phyloP scores from a whole-genome alignment of 2,329 filamentous ascomycete genomes.

The Exophiala bonariae region DNA sequence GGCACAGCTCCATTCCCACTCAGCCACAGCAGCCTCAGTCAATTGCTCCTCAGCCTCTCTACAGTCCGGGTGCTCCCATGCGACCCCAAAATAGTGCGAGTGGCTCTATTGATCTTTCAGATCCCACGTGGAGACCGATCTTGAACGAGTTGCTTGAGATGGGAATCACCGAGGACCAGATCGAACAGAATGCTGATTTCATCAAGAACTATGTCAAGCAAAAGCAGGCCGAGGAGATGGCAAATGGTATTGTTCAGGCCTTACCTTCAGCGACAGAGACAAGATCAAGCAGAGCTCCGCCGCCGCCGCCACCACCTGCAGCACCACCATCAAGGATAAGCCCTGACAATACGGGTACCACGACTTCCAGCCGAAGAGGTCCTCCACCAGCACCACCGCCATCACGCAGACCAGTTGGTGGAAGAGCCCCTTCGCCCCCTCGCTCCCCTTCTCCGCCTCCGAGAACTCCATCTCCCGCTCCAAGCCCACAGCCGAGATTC shows the following conservation, averaged over 20 bases:
- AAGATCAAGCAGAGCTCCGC: conserved; percentile 40
- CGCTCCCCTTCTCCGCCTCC: conserved; percentile 61
- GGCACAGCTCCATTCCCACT: conserved; percentile 43
- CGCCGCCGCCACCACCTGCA: conserved; percentile 63
- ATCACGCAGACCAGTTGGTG: conserved; percentile 46
- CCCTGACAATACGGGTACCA: conserved; percentile 62
- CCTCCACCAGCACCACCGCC: conserved; percentile 62
- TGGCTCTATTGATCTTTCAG: conserved; percentile 55
- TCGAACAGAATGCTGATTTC: conserved; percentile 66
- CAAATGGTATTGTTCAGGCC: conserved; percentile 40
- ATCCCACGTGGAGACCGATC: conserved; percentile 62
- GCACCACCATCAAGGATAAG: conserved; percentile 54
- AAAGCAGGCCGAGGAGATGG: conserved; percentile 54
- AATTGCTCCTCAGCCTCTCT: conserved; percentile 26
- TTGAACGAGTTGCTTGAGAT: conserved; percentile 62
- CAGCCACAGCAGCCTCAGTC: conserved; percentile 27
- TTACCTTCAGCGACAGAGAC: conserved; percentile 29
- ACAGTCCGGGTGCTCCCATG: conserved; percentile 16
- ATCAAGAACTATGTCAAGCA: conserved; percentile 68
- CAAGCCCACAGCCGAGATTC: conserved; percentile 67
- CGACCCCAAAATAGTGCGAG: conserved; percentile 31
- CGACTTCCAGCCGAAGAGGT: conserved; percentile 51
- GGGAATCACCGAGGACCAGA: conserved; percentile 69
- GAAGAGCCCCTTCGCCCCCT: conserved; percentile 41
- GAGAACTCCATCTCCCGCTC: conserved; percentile 68